Evolutionary conservation across 2,329 filamentous ascomycete genomes (phyloP).

Genomic region (Phialophora verrucosa): DNA sequence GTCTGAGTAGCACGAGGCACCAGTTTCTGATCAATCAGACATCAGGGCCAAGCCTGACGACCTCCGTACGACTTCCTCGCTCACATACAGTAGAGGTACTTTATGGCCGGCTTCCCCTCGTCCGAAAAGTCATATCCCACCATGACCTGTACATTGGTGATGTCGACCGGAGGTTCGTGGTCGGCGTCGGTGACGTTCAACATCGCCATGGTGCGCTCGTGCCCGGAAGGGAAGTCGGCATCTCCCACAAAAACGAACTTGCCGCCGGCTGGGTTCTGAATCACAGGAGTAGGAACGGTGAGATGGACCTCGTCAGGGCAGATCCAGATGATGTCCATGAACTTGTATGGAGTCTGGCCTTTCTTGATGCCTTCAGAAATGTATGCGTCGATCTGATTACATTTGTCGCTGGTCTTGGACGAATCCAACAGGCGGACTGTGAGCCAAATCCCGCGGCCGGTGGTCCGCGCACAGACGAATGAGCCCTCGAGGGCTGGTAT

Average conservation of each 20-base stretch:
- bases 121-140: neutral
- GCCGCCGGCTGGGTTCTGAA: neutral
- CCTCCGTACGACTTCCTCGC: neutral
- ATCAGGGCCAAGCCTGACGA: neutral
- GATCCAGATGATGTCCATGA: neutral
- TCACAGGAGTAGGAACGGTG: neutral
- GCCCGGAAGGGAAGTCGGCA: neutral
- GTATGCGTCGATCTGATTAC: neutral
- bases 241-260: neutral
- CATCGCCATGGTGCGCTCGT: constrained; percentile 3
- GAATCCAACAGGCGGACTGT: neutral
- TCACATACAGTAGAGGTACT: neutral
- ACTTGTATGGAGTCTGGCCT: neutral
- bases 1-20: neutral
- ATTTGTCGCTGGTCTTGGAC: neutral
- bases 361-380: constrained; percentile 1
- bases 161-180: neutral
- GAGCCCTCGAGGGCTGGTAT: neutral
- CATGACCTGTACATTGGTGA: constrained; percentile 1
- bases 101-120: neutral
- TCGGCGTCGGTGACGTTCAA: neutral
- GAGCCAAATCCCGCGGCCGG: neutral
- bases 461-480: neutral
- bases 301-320: neutral
- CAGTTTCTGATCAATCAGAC: too few species aligned